Base-by-base conservation (phyloP, 106 monocot species). In the Chionographis japonica region DNA sequence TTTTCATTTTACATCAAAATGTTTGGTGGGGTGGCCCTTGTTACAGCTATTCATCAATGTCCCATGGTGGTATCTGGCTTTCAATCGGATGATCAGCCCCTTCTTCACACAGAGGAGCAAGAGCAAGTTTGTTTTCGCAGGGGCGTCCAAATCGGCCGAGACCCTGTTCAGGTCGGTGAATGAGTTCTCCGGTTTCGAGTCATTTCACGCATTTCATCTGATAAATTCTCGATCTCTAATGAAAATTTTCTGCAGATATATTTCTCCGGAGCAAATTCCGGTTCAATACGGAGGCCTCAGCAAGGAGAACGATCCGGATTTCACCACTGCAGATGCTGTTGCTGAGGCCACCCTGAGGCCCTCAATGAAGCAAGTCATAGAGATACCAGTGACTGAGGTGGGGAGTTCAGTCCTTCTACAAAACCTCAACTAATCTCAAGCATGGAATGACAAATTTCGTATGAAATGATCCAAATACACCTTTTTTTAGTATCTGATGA, bases 61-160 rank as follows among this genome's bases (percentile, higher is more conserved):
- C 36, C 87, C 87, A 42, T 87, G 83, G 83, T 87, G 87, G 87
- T 87, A 80, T 54, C 67, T 83, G 37, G 83, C 87, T 7, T 83
- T 71, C 83, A 79, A 80, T 70, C 52, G 65, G 71, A 75, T 87
- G 80, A 87, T 87, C 65, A 77, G 80, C 53, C 79, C 83, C 13
- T 80, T 87, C 74, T 57, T 87, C 56, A 80, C 87, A 3, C 87
- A 77, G 63, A 87, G 87, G 66, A 80, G 60, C 60, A 87, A 83
- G 87, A 87, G 87, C 87, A 87, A 87, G 87, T 87, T 87, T 40
- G 76, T 77, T 52, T 87, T 74, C 10, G 77, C 83, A 4, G 77
- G 87, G 16, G 79, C 76, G 15, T 77, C 83, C 38, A 83, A 74
- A 74, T 76, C 79, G 14, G 64, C 77, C 17, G 87, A 83, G 10